Evolutionary conservation across 352 stramenopile species (phyloP).

Genomic region (Poterioochromonas sp.): DNA sequence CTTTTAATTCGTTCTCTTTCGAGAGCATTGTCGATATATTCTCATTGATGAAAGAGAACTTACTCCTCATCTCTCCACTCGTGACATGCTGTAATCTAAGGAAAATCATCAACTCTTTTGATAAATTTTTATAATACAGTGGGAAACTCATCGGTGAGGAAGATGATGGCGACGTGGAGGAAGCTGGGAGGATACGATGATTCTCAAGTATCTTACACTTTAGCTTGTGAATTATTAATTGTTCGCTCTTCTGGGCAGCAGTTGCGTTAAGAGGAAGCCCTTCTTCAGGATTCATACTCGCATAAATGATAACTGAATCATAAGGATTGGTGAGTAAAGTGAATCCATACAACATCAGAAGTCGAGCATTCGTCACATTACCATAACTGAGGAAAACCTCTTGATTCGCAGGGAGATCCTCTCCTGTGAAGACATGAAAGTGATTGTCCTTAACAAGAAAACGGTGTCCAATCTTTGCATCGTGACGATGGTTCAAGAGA

Average conservation of each 20-base stretch:
- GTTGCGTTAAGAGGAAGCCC: conserved; percentile 30
- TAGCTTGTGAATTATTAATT: background rate
- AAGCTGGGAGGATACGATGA: too few species aligned
- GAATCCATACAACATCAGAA: conserved; percentile 50
- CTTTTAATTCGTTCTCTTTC: background rate
- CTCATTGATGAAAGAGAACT: background rate
- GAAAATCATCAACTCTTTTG: background rate
- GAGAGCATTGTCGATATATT: background rate
- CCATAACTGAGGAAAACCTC: conserved; percentile 42
- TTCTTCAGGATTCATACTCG: conserved; percentile 36
- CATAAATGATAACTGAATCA: conserved; percentile 42
- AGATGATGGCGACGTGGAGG: too few species aligned
- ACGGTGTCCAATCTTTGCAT: background rate
- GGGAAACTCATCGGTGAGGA: too few species aligned
- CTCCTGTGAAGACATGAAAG: conserved; percentile 13
- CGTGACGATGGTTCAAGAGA: conserved; percentile 32
- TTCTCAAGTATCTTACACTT: too few species aligned
- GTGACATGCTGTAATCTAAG: background rate
- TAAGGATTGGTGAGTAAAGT: conserved; percentile 42
- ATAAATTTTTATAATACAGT: background rate
- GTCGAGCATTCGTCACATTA: conserved; percentile 37
- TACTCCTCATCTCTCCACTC: background rate
- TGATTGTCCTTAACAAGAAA: conserved; percentile 1
- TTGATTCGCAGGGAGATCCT: conserved; percentile 20
- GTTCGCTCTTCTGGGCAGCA: background rate